A percentile compares a stretch with the other conserved stretches of the same genome.
phyloP scores from a whole-genome alignment of 163 green algal species.

The Prototheca cutis region DNA sequence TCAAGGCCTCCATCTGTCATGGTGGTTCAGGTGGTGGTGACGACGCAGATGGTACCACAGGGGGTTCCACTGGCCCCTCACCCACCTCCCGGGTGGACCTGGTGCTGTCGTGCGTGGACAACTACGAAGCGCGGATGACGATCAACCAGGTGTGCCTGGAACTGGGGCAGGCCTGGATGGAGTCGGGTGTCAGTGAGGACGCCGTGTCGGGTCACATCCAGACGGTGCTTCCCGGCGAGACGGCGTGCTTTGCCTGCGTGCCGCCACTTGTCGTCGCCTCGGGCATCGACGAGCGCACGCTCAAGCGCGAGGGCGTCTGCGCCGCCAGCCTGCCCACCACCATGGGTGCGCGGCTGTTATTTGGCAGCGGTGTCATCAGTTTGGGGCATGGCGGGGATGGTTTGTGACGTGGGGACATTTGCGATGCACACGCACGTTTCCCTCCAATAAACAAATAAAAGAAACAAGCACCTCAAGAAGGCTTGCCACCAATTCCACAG shows the following conservation, averaged over 20 bases:
- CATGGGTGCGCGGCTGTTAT: slow-evolving; percentile 75
- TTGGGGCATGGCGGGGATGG: too few species aligned
- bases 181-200: slow-evolving; percentile 91
- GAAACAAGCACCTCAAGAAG: too few species aligned
- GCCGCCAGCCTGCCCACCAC: slow-evolving; percentile 91
- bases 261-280: slow-evolving; percentile 90
- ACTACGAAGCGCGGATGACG: slow-evolving; percentile 96
- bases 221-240: slow-evolving; percentile 73
- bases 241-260: slow-evolving; percentile 93
- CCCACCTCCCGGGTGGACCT: slow-evolving; percentile 79
- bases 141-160: slow-evolving; percentile 97
- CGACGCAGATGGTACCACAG: too few species aligned
- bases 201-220: slow-evolving; percentile 84
- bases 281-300: slow-evolving; percentile 89
- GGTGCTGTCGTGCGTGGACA: slow-evolving; percentile 92
- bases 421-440: too few species aligned
- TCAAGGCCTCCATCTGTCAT: slow-evolving; percentile 51
- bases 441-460: too few species aligned
- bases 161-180: slow-evolving; percentile 93
- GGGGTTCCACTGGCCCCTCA: too few species aligned
- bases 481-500: slow-evolving; percentile 90
- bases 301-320: slow-evolving; percentile 95
- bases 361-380: too few species aligned
- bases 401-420: too few species aligned
- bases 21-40: background rate